phyloP scores from a whole-genome alignment of 352 stramenopile species.

The Saprolegnia parasitica region DNA sequence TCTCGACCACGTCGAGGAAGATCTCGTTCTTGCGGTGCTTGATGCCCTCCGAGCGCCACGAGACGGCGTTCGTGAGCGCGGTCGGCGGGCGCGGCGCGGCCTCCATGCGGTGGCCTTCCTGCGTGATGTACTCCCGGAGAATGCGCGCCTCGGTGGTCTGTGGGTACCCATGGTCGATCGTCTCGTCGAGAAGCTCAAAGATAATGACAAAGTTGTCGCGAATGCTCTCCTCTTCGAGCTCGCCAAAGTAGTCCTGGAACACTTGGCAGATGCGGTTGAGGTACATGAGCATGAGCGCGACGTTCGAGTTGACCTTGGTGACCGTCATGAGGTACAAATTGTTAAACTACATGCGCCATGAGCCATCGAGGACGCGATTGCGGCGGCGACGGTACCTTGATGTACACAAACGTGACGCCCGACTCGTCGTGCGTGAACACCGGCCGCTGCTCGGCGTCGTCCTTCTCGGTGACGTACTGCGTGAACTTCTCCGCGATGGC shows the following conservation, averaged over 20 bases:
- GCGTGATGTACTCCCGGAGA: conserved; percentile 94
- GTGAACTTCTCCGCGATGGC: conserved; percentile 86
- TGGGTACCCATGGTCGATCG: conserved; percentile 99
- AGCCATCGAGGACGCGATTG: not conserved
- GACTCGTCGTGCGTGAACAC: conserved; percentile 89
- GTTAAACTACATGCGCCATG: conserved; percentile 80
- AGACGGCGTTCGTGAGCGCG: conserved; percentile 98
- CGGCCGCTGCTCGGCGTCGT: conserved; percentile 91
- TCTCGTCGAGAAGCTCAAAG: conserved; percentile 99
- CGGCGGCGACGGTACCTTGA: conserved; percentile 76
- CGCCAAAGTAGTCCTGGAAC: conserved; percentile 99
- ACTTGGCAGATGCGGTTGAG: conserved; percentile 89
- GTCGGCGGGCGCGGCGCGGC: conserved; percentile 90
- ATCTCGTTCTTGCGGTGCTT: conserved; percentile 99
- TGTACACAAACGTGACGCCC: conserved; percentile 92
- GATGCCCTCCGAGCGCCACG: conserved; percentile 98
- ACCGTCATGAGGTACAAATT: conserved; percentile 99
- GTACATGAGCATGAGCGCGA: conserved; percentile 94
- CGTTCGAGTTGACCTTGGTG: conserved; percentile 99
- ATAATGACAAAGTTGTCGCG: conserved; percentile 99
- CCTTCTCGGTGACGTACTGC: conserved; percentile 90
- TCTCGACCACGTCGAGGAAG: conserved; percentile 99
- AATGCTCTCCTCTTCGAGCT: conserved; percentile 98
- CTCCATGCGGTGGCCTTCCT: conserved; percentile 95
- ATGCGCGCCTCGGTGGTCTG: conserved; percentile 91